Conservation (phyloP, 495 filamentous ascomycete species). For the Neurospora sp. region DNA sequence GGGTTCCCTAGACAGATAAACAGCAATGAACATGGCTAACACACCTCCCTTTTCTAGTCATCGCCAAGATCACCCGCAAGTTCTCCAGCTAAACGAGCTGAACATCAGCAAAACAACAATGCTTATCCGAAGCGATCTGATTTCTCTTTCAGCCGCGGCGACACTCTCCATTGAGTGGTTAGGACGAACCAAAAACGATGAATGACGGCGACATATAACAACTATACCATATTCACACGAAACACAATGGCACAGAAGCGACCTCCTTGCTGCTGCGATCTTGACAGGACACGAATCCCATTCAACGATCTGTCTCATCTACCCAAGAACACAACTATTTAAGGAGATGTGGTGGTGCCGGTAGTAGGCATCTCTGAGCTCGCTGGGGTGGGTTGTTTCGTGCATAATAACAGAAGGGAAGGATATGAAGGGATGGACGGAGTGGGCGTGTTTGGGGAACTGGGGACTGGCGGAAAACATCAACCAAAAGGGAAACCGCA, state of each 20-base stretch:
- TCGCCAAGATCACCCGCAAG: slow-evolving; percentile 89
- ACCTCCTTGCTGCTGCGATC: neutral
- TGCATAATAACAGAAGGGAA: neutral
- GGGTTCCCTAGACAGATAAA: neutral
- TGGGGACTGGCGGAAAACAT: neutral
- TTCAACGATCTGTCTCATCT: neutral
- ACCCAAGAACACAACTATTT: neutral
- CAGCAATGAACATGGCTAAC: slow-evolving; percentile 1
- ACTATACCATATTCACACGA: neutral
- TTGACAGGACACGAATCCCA: neutral
- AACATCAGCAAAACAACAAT: neutral
- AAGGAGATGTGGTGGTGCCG: neutral
- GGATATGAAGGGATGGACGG: neutral
- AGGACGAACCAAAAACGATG: neutral
- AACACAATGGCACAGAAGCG: neutral
- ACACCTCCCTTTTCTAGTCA: slow-evolving; percentile 47
- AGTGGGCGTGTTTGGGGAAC: neutral
- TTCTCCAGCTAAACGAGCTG: slow-evolving; percentile 55
- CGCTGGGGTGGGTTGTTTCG: neutral
- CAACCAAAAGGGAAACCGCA: neutral
- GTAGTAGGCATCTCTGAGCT: neutral
- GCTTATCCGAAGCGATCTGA: neutral
- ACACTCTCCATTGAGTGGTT: neutral
- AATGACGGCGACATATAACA: neutral
- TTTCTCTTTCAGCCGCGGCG: neutral